These are phyloP conservation scores for Gillenia trifoliata DNA, from an alignment of 306 rosid species.

Conservation along the genomic window DNA sequence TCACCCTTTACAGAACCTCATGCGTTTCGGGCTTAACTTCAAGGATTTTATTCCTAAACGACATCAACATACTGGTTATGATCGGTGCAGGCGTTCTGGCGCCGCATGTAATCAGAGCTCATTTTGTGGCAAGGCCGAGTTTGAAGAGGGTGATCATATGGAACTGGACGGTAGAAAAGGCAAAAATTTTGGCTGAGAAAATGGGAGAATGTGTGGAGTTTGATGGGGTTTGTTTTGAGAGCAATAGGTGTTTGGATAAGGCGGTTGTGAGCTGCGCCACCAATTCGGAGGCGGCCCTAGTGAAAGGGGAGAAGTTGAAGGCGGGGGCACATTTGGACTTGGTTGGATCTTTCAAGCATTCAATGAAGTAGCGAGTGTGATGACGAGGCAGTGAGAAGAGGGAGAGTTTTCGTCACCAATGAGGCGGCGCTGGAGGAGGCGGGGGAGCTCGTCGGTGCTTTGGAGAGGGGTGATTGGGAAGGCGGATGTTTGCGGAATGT, in stretches of 20 bases:
- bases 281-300: constrained; percentile 68
- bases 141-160: constrained; percentile 68
- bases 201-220: constrained; percentile 29
- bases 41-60: constrained; percentile 39
- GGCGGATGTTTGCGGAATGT: constrained; percentile 48
- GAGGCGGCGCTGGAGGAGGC: constrained; percentile 84
- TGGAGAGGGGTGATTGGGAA: constrained; percentile 66
- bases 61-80: constrained; percentile 61
- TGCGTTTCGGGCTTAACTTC: constrained; percentile 78
- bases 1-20: constrained; percentile 76
- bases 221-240: constrained; percentile 51
- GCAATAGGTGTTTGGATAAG: constrained; percentile 54
- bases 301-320: constrained; percentile 63
- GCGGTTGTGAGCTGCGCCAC: constrained; percentile 86
- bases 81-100: constrained; percentile 79
- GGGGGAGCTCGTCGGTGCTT: constrained; percentile 88
- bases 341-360: constrained; percentile 84
- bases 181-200: constrained; percentile 43
- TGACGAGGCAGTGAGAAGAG: constrained; percentile 73
- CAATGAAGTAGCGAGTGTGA: constrained; percentile 96
- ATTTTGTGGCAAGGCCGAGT: constrained; percentile 62
- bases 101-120: constrained; percentile 78
- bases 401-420: constrained; percentile 68
- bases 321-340: constrained; percentile 74
- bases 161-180: constrained; percentile 76